Base-by-base conservation (phyloP, 2,329 filamentous ascomycete genomes). In the Sclerotinia subarctica region DNA sequence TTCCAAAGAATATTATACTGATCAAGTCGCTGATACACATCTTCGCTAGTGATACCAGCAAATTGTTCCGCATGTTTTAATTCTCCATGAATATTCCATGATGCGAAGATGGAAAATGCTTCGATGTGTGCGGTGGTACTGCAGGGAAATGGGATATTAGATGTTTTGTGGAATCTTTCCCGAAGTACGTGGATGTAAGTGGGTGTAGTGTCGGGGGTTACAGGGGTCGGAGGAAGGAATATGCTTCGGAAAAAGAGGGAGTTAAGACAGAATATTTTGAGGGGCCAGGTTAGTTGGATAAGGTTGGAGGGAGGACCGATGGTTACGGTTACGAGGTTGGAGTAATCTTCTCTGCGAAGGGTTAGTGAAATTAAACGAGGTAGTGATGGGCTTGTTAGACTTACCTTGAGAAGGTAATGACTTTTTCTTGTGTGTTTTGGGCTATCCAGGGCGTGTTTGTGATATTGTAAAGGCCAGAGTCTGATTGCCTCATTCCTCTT, bases 191-290 rank as follows among this genome's bases (percentile, higher is more conserved):
- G 26, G 44, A 60, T 60, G 44, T 47, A 60, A 13, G 11, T 0
- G 21, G 57, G 57, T 3, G 57, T 60, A 5, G 26, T 29, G 21
- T 51, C 44, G 4, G 29, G 44, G 4, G 21, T 35, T 6, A 24
- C 24, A 1, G 58, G 58, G 8, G 15, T 49, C 4, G 15, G 2
- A 8, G 58, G 58, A 21, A 49, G n/a, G 44, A 49, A 62, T 4
- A 62, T 62, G 21, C 6, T 62, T 4, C 58, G 58, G 29, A 62
- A 62, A n/a, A 62, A 62, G 21, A 51, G 44, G 4, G 58, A 62
- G 58, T 24, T 62, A 17, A 47, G n/a, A 15, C 58, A 49, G 5
- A 62, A 49, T 29, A 38, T 13, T 35, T 47, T 47, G 7, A 38
- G 13, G 13, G 58, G 58, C 44, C 44, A 51, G 29, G 8, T 62